These are phyloP conservation scores for Penicillium coffeae DNA, from an alignment of 495 filamentous ascomycete genomes.

Conservation along the genomic window DNA sequence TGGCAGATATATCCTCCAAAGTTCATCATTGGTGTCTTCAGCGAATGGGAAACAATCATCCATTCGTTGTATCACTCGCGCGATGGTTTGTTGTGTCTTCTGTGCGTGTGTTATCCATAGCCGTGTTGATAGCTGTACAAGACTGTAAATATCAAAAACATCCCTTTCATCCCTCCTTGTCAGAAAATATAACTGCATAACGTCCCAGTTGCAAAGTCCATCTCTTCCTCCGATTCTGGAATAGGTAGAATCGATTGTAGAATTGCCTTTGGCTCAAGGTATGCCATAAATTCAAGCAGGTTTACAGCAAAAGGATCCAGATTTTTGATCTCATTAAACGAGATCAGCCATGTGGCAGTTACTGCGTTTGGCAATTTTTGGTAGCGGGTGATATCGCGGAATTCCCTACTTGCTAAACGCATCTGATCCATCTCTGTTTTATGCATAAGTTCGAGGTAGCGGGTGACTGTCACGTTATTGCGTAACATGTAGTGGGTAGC, in stretches of 20 bases:
- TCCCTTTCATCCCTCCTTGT: conserved; percentile 6
- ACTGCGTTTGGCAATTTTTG: conserved; percentile 40
- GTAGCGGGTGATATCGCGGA: conserved; percentile 39
- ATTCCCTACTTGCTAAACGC: conserved; percentile 41
- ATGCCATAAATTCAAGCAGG: conserved; percentile 40
- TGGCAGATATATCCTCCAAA: conserved; percentile 31
- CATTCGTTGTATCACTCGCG: conserved; percentile 18
- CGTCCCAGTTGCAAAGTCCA: conserved; percentile 22
- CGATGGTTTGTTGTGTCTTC: conserved; percentile 5
- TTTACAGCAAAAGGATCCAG: conserved; percentile 31
- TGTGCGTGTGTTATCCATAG: conserved; percentile 24
- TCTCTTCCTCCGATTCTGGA: conserved; percentile 11
- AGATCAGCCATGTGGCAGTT: conserved; percentile 48
- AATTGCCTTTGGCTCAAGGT: conserved; percentile 38
- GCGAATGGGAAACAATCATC: conserved; percentile 24
- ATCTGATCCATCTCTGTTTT: conserved; percentile 32
- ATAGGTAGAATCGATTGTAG: conserved; percentile 20
- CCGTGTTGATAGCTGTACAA: conserved; percentile 43
- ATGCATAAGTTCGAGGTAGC: conserved; percentile 41
- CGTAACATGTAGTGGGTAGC: conserved; percentile 33
- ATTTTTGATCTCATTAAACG: conserved; percentile 43
- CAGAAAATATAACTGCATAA: conserved; percentile 28
- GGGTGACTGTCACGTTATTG: conserved; percentile 27
- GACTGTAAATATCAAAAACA: conserved; percentile 38
- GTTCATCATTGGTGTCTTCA: conserved; percentile 23